Percentiles rank a stretch among this genome's conserved stretches.
These are phyloP conservation scores for Hordeum marinum DNA, from an alignment of 176 grass and related monocot species.

Conservation along the genomic window DNA sequence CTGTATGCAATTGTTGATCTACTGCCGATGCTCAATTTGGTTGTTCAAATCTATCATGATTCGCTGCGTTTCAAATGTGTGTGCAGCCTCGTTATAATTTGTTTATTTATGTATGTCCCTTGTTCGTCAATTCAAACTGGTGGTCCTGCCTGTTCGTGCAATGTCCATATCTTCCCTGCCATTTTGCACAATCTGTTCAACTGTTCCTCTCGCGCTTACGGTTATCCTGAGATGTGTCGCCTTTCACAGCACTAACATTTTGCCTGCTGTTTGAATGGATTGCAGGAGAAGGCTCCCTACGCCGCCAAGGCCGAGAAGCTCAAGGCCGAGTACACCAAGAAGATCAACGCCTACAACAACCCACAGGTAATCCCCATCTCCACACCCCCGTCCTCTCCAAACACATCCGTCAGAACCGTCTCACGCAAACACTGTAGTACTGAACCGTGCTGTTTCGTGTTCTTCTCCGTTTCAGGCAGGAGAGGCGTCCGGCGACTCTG, in stretches of 20 bases:
- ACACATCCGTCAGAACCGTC: no score
- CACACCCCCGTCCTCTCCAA: neutral
- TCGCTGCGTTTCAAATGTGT: no score
- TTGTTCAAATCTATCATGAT: no score
- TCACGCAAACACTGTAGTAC: neutral
- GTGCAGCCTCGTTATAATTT: no score
- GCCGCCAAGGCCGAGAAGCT: conserved; percentile 76
- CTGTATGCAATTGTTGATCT: no score
- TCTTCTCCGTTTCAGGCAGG: neutral
- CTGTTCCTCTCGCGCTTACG: neutral
- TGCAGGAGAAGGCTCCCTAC: conserved; percentile 79
- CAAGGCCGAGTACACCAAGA: conserved; percentile 80
- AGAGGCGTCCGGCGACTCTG: conserved; percentile 53
- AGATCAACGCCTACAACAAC: conserved; percentile 72
- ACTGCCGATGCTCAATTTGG: no score
- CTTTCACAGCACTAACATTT: neutral
- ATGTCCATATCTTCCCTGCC: neutral
- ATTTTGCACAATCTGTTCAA: neutral
- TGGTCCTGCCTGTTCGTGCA: no score
- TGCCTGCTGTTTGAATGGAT: neutral
- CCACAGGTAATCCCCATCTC: conserved; percentile 16
- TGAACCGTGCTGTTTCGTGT: neutral
- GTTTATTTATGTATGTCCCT: no score
- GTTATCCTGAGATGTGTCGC: neutral
- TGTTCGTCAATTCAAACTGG: neutral